These are phyloP conservation scores for Lagenaria siceraria DNA, from an alignment of 306 rosid genomes.

Conservation along the genomic window DNA sequence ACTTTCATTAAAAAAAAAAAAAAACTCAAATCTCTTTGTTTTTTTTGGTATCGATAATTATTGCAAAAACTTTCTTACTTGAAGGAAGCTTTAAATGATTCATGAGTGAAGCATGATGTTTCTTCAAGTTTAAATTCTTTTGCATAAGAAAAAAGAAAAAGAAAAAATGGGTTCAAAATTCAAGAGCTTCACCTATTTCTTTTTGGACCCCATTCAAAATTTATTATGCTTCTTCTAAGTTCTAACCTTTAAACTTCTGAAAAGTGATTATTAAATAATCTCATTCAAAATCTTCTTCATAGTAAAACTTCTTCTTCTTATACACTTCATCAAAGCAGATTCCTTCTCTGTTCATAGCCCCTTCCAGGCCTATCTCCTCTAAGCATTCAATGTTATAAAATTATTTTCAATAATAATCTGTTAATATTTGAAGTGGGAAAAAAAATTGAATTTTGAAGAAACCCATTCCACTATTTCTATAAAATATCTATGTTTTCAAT, in stretches of 20 bases:
- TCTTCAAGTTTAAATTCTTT: neutral
- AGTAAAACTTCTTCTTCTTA: neutral
- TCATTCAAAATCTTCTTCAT: neutral
- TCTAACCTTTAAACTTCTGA: neutral
- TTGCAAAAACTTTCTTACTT: neutral
- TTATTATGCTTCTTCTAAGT: neutral
- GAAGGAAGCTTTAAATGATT: neutral
- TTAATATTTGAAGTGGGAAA: neutral
- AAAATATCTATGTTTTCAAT: neutral
- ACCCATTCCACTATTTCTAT: neutral
- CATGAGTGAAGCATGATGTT: neutral
- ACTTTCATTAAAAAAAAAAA: neutral
- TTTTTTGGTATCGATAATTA: neutral
- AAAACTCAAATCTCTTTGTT: neutral
- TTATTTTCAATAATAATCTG: neutral
- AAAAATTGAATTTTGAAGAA: neutral
- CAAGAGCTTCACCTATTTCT: neutral
- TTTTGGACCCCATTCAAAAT: neutral
- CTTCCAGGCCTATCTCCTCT: neutral
- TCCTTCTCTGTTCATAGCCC: neutral
- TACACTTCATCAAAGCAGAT: conserved; percentile 1
- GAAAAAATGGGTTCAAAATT: neutral
- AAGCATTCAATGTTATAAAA: neutral
- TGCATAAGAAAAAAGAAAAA: neutral
- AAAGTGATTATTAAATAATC: neutral